Evolutionary conservation across 768 basidiomycete genomes (phyloP).

Genomic region (Tricholoma hemisulphureum): DNA sequence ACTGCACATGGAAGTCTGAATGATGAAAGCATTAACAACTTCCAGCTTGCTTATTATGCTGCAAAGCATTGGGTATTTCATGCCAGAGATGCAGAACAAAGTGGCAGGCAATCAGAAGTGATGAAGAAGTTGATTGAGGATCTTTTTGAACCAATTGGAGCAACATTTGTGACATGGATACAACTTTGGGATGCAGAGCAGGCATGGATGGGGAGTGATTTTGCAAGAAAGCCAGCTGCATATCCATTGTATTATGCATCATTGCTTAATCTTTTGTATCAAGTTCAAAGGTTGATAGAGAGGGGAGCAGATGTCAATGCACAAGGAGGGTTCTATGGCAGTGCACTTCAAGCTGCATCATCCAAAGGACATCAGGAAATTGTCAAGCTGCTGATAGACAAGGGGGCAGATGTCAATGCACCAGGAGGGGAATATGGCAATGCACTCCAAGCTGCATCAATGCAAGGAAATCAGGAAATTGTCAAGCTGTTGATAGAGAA

Average conservation of each 20-base stretch:
- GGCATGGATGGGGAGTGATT: background rate
- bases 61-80: background rate
- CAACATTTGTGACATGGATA: background rate
- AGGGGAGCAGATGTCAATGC: background rate
- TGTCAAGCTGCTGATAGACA: background rate
- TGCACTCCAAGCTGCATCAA: background rate
- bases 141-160: background rate
- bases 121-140: background rate
- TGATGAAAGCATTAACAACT: background rate
- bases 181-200: background rate
- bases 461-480: background rate
- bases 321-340: background rate
- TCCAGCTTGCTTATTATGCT: background rate
- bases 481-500: background rate
- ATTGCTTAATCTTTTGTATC: background rate
- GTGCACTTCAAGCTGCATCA: background rate
- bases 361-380: background rate
- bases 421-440: background rate
- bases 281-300: background rate
- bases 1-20: background rate
- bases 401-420: background rate
- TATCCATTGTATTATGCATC: background rate
- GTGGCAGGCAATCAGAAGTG: background rate
- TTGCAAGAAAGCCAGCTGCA: background rate
- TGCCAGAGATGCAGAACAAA: background rate